phyloP scores from a whole-genome alignment of 148 eudicot genomes.

The Diospyros lotus region DNA sequence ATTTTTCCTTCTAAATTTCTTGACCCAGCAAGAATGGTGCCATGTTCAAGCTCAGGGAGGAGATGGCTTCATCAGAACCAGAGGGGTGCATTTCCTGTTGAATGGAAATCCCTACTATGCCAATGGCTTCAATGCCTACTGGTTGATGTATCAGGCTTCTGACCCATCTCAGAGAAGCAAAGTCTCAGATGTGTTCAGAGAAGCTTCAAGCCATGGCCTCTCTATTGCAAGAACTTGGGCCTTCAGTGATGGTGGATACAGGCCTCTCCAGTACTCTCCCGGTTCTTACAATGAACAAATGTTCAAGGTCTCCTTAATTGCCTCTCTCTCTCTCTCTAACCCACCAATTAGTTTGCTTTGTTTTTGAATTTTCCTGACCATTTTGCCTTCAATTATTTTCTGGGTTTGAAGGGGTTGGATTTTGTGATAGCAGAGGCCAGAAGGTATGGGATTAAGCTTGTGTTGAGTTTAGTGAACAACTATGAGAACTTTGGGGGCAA shows the following conservation, averaged over 20 bases:
- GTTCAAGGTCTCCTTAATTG: slow-evolving; percentile 49
- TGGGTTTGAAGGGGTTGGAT: slow-evolving; percentile 69
- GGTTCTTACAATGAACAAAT: slow-evolving; percentile 76
- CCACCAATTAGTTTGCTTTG: background rate
- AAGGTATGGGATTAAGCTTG: slow-evolving; percentile 73
- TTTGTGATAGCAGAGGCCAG: slow-evolving; percentile 91
- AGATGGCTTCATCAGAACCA: slow-evolving; percentile 51
- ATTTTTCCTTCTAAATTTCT: slow-evolving; percentile 21
- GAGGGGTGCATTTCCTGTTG: slow-evolving; percentile 67
- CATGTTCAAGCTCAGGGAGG: slow-evolving; percentile 22
- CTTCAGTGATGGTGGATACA: slow-evolving; percentile 79
- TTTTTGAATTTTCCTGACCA: background rate
- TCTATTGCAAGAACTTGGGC: slow-evolving; percentile 92
- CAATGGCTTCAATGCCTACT: slow-evolving; percentile 96
- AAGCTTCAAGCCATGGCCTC: slow-evolving; percentile 76
- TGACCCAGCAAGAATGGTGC: slow-evolving; percentile 14
- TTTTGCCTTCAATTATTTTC: background rate
- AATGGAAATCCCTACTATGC: slow-evolving; percentile 82
- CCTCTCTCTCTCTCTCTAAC: background rate
- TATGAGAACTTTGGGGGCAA: slow-evolving; percentile 85
- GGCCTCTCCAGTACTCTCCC: slow-evolving; percentile 75
- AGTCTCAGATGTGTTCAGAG: slow-evolving; percentile 59
- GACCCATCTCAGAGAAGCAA: slow-evolving; percentile 71
- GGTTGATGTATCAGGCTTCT: slow-evolving; percentile 85
- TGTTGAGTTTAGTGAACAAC: slow-evolving; percentile 78